A percentile compares a stretch with the other conserved stretches of the same genome.
Evolutionary conservation across 176 grass and related monocot species (phyloP).

Genomic region (Aegilops longissima): DNA sequence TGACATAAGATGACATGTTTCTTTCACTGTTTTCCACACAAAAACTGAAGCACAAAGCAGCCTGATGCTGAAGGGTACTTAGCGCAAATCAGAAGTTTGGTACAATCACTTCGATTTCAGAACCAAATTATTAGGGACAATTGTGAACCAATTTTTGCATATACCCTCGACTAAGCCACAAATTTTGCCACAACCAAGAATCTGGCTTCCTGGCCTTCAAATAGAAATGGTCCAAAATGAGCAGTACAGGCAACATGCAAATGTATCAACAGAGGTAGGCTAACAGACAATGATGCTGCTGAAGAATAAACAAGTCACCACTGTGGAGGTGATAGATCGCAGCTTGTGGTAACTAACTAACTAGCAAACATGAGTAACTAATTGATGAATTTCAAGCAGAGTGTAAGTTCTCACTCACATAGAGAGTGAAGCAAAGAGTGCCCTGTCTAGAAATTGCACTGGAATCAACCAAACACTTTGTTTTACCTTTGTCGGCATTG

Average conservation of each 20-base stretch:
- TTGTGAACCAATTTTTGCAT: not conserved
- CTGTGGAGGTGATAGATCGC: not conserved
- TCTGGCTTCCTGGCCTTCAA: not conserved
- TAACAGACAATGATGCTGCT: not conserved
- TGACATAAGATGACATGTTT: not conserved
- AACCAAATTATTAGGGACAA: not conserved
- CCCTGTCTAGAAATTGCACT: constrained; percentile 13
- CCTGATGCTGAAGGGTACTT: not conserved
- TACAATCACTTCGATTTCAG: not conserved
- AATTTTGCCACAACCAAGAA: constrained; percentile 6
- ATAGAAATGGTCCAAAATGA: not conserved
- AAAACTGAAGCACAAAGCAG: constrained; percentile 1
- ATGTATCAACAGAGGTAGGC: not conserved
- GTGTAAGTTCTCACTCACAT: not conserved
- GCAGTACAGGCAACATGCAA: not conserved
- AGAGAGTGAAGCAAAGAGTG: not conserved
- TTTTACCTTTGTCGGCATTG: constrained; percentile 63
- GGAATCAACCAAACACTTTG: constrained; percentile 10
- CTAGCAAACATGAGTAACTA: constrained; percentile 16
- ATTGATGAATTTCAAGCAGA: not conserved
- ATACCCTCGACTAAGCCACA: not conserved
- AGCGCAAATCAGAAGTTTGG: not conserved
- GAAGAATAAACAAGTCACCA: constrained; percentile 5
- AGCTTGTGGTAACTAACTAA: constrained; percentile 14
- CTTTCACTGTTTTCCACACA: constrained; percentile 16